Percentiles rank a stretch among this genome's conserved stretches.
phyloP scores from a whole-genome alignment of 768 basidiomycete species.

The Kwoniella heveanensis region DNA sequence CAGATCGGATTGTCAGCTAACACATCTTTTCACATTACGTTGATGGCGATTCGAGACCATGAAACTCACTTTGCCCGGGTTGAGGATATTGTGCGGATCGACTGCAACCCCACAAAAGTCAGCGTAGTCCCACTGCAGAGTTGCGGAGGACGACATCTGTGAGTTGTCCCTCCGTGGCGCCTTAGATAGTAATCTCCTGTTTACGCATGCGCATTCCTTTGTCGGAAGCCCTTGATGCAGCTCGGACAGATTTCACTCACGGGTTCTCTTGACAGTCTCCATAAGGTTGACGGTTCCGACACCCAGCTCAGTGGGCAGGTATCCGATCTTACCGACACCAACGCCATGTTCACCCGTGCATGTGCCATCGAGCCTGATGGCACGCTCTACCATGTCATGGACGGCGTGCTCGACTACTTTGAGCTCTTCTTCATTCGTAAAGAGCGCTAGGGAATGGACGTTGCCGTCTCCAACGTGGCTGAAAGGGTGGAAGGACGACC shows the following conservation, averaged over 20 bases:
- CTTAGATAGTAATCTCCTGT: no score
- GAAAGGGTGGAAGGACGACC: background rate
- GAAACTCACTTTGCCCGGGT: slow-evolving; percentile 70
- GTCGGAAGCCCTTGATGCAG: no score
- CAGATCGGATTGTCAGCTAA: background rate
- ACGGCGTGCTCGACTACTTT: slow-evolving; percentile 51
- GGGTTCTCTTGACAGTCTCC: slow-evolving; percentile 74
- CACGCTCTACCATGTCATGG: slow-evolving; percentile 57
- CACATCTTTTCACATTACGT: no score
- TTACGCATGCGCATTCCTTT: no score
- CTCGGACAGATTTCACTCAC: slow-evolving; percentile 40
- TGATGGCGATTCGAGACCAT: background rate
- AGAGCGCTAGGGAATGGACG: slow-evolving; percentile 57
- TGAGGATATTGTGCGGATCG: slow-evolving; percentile 79
- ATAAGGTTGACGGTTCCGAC: slow-evolving; percentile 78
- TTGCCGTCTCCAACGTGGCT: slow-evolving; percentile 58
- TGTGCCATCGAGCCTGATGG: slow-evolving; percentile 58
- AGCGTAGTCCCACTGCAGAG: no score
- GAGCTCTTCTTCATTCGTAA: slow-evolving; percentile 44
- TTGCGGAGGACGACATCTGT: no score
- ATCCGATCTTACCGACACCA: slow-evolving; percentile 82
- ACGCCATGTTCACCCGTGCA: slow-evolving; percentile 75
- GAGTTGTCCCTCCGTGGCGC: no score
- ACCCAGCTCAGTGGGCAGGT: slow-evolving; percentile 80
- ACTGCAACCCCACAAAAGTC: slow-evolving; percentile 22